Conservation (phyloP, 176 grass and related monocot genomes). For the Hordeum marinum region DNA sequence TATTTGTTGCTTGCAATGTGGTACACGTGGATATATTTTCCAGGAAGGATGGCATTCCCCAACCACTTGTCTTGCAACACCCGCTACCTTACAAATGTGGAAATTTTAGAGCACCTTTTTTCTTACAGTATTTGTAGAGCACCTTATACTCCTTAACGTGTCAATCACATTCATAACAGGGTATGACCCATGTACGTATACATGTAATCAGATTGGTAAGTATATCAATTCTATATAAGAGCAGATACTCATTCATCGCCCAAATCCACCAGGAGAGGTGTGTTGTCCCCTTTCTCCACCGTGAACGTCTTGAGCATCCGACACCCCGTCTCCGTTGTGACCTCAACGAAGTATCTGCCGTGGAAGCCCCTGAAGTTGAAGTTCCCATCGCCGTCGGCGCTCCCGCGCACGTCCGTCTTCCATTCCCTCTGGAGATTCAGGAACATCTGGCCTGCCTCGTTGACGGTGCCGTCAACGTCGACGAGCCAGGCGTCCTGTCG, state of each 20-base stretch:
- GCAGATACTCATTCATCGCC: not conserved
- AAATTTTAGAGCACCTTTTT: no score
- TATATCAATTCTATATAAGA: no score
- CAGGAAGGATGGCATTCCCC: no score
- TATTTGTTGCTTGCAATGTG: no score
- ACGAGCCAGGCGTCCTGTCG: conserved; percentile 33
- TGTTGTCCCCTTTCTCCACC: conserved; percentile 46
- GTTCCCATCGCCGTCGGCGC: conserved; percentile 8
- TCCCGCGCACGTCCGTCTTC: conserved; percentile 34
- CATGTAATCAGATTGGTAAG: no score
- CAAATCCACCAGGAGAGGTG: conserved; percentile 5
- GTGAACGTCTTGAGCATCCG: conserved; percentile 36
- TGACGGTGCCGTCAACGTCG: conserved; percentile 43
- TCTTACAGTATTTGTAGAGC: no score
- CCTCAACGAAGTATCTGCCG: conserved; percentile 41
- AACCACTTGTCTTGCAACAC: no score
- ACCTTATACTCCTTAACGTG: no score
- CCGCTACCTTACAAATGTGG: no score
- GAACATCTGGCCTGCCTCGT: conserved; percentile 38
- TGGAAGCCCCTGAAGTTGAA: conserved; percentile 69
- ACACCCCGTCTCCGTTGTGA: conserved; percentile 17
- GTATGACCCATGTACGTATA: no score
- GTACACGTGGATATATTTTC: no score
- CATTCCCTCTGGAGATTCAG: conserved; percentile 45
- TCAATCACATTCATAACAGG: no score